A percentile compares a stretch with the other conserved stretches of the same genome.
These are phyloP conservation scores for Sporothrix inflata DNA, from an alignment of 2,329 filamentous ascomycete species.

Conservation along the genomic window DNA sequence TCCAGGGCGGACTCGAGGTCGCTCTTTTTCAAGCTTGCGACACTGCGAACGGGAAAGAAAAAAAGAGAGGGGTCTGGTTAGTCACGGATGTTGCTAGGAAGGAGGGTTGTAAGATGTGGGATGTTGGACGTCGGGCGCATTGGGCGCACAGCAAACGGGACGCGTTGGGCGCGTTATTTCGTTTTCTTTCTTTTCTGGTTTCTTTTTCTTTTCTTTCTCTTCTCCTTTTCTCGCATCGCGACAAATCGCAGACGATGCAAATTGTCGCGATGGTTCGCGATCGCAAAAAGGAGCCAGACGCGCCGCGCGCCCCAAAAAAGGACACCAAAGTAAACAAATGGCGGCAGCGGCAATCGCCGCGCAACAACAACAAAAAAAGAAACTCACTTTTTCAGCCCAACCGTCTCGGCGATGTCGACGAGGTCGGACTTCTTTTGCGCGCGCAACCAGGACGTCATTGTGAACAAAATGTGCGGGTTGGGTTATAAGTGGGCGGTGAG, in stretches of 20 bases:
- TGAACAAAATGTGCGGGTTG: slow-evolving; percentile 15
- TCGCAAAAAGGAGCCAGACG: neutral
- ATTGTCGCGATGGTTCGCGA: neutral
- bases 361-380: slow-evolving; percentile 9
- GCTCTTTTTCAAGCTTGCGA: slow-evolving; percentile 72
- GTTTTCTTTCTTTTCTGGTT: neutral
- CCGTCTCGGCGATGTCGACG: slow-evolving; percentile 69
- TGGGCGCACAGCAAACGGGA: slow-evolving; percentile 9
- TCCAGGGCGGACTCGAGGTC: slow-evolving; percentile 79
- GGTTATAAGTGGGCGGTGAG: neutral
- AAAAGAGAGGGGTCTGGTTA: slow-evolving; percentile 5
- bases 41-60: slow-evolving; percentile 50
- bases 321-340: slow-evolving; percentile 16
- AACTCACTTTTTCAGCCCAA: slow-evolving; percentile 71
- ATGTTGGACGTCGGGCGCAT: neutral
- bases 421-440: slow-evolving; percentile 83
- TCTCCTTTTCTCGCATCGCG: slow-evolving; percentile 7
- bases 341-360: slow-evolving; percentile 4
- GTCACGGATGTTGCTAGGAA: neutral
- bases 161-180: slow-evolving; percentile 2
- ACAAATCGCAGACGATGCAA: neutral
- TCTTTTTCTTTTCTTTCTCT: neutral
- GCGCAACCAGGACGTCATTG: slow-evolving; percentile 66
- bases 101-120: neutral
- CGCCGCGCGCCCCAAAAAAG: neutral